Base-by-base conservation (phyloP, 139 green algal genomes). In the Chlamydomonas asymmetrica region DNA sequence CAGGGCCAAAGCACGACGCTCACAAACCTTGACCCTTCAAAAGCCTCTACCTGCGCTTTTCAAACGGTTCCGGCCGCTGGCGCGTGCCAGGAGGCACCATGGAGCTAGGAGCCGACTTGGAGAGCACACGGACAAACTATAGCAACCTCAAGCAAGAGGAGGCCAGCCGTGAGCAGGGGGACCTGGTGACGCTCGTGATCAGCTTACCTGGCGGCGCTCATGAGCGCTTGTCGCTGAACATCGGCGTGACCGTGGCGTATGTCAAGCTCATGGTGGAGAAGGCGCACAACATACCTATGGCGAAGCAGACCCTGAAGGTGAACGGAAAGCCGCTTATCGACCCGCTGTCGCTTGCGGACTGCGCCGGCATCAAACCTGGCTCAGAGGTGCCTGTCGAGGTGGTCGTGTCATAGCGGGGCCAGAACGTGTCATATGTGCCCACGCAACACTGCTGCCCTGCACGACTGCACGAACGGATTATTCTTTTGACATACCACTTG, bases 221-320 rank as follows among this genome's bases (percentile, higher is more conserved):
- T 5, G 57, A 18, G 7, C 38, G 41, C 32, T 41, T 54, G 56
- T 75, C 29, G 3, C 84, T 87, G 57, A 87, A 84, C 22, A 49
- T 74, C 6, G 82, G 82, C 27, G 65, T 78, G 3, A 87, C 82
- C n/a, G 82, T 87, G 9, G 82, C 82, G 31, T 87, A 81, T 38
- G 82, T 87, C 8, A 87, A 87, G 64, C 60, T 82, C 27, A 22
- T 69, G 3, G 41, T 87, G 49, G 63, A 82, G 59, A 35, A 84
- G 50, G 40, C 63, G 4, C 63, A 80, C 50, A 31, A 52, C 22
- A 38, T 75, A 0, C 52, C 61, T 35, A 79, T 83, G 35, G 29
- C 34, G 25, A 75, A 71, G 10, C 2, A 50, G 9, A 43, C 25
- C 25, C 41, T 79, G 23, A 61, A 72, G 57, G 22, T 76, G 18